These are phyloP conservation scores for Suhomyces prunicola DNA, from an alignment of 805 yeast genomes.

Conservation along the genomic window DNA sequence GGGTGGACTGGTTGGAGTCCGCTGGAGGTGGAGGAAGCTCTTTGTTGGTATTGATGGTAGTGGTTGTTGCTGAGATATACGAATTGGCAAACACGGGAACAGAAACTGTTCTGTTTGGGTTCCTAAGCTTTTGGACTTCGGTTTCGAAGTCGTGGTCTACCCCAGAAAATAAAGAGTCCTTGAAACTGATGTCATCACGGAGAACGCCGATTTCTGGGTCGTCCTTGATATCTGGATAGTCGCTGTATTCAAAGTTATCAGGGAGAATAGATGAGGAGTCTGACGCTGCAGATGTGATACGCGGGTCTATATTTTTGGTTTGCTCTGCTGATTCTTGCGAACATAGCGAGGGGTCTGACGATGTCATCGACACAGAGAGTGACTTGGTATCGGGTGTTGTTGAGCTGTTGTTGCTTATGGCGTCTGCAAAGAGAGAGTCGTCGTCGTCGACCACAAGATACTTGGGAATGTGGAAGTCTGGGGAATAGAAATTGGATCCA, in stretches of 20 bases:
- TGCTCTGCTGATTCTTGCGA: not conserved
- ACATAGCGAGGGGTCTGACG: not conserved
- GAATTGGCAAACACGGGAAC: not conserved
- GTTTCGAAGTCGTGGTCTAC: conserved; percentile 1
- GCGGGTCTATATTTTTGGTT: not conserved
- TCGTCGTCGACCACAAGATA: conserved; percentile 8
- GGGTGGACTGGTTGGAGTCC: not conserved
- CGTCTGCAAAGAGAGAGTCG: conserved; percentile 14
- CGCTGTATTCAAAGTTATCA: not conserved
- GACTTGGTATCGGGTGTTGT: not conserved
- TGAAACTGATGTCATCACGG: not conserved
- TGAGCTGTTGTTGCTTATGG: conserved; percentile 3
- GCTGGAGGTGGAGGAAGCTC: not conserved
- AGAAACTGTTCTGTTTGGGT: conserved; percentile 3
- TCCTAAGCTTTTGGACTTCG: conserved; percentile 1
- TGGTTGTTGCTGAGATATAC: not conserved
- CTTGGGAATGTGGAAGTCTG: conserved; percentile 4
- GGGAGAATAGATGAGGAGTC: conserved; percentile 2
- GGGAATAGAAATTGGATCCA: not conserved
- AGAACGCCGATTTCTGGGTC: not conserved
- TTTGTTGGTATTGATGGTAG: conserved; percentile 4
- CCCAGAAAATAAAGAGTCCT: conserved; percentile 4
- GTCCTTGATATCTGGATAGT: not conserved
- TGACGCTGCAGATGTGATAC: not conserved
- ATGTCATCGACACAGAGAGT: not conserved